Conservation (phyloP, 306 rosid species). For the Cucurbita maxima region DNA sequence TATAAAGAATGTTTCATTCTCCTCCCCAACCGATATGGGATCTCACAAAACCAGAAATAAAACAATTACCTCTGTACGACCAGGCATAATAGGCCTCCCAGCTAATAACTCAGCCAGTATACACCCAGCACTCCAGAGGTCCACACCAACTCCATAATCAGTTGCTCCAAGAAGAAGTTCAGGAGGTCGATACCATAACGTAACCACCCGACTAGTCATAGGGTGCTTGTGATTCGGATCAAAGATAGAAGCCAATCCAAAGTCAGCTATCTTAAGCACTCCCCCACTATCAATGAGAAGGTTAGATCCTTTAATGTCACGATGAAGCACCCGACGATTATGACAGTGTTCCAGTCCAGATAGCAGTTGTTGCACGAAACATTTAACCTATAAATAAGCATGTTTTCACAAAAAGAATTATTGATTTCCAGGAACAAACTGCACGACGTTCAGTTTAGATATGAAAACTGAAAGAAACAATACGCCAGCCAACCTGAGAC, state of each 20-base stretch:
- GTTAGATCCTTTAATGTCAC: conserved; percentile 72
- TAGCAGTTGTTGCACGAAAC: conserved; percentile 50
- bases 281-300: conserved; percentile 60
- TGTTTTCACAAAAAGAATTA: conserved; percentile 1
- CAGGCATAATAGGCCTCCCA: conserved; percentile 69
- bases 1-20: too few relatives aligned
- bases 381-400: conserved; percentile 43
- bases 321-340: conserved; percentile 44
- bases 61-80: conserved; percentile 60
- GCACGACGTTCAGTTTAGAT: background rate
- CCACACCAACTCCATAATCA: conserved; percentile 52
- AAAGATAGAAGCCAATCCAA: conserved; percentile 54
- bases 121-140: conserved; percentile 75
- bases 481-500: conserved; percentile 54
- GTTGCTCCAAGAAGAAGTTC: conserved; percentile 72
- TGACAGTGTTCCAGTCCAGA: conserved; percentile 75
- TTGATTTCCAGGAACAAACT: background rate
- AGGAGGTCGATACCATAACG: conserved; percentile 74
- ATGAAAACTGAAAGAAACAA: conserved; percentile 21
- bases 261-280: conserved; percentile 56
- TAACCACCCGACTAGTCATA: conserved; percentile 70
- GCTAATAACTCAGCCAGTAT: conserved; percentile 63
- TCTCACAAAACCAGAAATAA: background rate
- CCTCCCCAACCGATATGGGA: too few relatives aligned
- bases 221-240: conserved; percentile 50